Percentiles rank a stretch among this genome's conserved stretches.
Evolutionary conservation across 306 rosid species (phyloP).

Genomic region (Nissolia schottii): DNA sequence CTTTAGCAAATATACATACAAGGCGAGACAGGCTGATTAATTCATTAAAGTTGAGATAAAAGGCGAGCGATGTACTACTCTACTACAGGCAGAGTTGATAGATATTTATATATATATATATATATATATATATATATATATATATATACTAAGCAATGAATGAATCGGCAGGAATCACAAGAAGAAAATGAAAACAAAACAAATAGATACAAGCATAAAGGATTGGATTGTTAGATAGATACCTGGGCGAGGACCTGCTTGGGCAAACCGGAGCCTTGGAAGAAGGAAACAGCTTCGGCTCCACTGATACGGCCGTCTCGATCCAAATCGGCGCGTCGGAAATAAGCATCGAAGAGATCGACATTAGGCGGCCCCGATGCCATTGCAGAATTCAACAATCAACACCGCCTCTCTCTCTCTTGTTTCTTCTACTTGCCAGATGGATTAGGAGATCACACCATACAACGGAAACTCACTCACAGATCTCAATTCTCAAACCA

Average conservation of each 20-base stretch:
- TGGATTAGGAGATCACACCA: background rate
- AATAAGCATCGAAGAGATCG: constrained; percentile 96
- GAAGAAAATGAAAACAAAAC: background rate
- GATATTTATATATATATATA: no score
- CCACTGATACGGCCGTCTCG: constrained; percentile 96
- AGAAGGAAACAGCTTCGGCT: constrained; percentile 84
- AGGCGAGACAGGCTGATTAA: background rate
- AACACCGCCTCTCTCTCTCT: constrained; percentile 9
- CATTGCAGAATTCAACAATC: constrained; percentile 45
- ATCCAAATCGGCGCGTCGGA: constrained; percentile 95
- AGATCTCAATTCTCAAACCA: background rate
- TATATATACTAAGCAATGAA: background rate
- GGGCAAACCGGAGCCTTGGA: constrained; percentile 88
- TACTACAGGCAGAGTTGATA: no score
- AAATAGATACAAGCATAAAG: background rate
- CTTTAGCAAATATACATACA: background rate
- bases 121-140: no score
- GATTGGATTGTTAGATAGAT: background rate
- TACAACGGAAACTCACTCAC: background rate
- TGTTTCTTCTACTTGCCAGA: no score
- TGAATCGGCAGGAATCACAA: background rate
- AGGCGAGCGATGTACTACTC: no score
- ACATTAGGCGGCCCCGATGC: constrained; percentile 71
- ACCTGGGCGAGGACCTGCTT: constrained; percentile 93
- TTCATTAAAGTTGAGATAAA: background rate